These are phyloP conservation scores for Globisporangium canariense DNA, from an alignment of 352 stramenopile genomes.

Conservation along the genomic window DNA sequence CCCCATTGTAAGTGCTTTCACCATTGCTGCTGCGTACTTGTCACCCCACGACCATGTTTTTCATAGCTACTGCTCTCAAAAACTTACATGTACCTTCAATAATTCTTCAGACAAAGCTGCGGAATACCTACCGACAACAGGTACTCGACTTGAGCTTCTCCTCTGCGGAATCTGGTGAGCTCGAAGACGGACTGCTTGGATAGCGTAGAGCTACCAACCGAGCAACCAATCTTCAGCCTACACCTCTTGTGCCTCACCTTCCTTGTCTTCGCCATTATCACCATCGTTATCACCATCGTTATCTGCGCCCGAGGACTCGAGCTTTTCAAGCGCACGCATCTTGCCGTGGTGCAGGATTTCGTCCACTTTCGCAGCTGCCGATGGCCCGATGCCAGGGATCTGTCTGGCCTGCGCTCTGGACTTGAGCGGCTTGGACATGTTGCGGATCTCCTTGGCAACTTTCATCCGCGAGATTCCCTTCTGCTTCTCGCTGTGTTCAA, in stretches of 20 bases:
- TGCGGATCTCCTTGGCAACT: conserved; percentile 38
- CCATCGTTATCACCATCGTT: not conserved
- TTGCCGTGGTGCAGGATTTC: conserved; percentile 32
- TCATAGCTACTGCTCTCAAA: not conserved
- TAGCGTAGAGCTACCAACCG: not conserved
- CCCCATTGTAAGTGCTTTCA: conserved; percentile 24
- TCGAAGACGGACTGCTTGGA: conserved; percentile 22
- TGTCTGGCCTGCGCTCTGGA: conserved; percentile 25
- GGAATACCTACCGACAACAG: conserved; percentile 16
- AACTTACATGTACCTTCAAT: not conserved
- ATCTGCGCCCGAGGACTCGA: conserved; percentile 5
- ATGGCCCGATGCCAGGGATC: conserved; percentile 28
- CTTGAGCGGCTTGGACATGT: conserved; percentile 21
- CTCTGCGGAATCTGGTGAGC: conserved; percentile 36
- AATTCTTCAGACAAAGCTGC: conserved; percentile 15
- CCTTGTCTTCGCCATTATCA: not conserved
- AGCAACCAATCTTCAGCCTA: not conserved
- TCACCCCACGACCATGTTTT: not conserved
- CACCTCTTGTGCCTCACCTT: conserved; percentile 4
- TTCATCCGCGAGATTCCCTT: conserved; percentile 41
- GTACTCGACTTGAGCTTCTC: conserved; percentile 24
- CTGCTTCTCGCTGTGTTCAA: conserved; percentile 31
- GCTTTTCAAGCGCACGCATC: conserved; percentile 29
- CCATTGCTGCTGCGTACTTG: not conserved
- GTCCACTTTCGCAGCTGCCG: conserved; percentile 35